Conservation (phyloP, 257 asterid species). For the Gentiana macrophylla region DNA sequence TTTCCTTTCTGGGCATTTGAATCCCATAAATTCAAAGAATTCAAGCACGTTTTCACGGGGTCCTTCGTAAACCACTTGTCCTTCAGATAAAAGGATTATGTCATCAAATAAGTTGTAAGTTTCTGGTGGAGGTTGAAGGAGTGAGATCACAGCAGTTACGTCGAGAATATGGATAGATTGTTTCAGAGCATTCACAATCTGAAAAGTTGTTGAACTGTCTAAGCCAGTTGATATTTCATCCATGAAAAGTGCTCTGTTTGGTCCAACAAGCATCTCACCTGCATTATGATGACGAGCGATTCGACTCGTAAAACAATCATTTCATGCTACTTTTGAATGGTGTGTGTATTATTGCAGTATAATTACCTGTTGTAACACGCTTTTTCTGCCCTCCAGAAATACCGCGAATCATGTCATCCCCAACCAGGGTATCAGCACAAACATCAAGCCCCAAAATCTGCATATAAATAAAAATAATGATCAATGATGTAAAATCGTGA, state of each 20-base stretch:
- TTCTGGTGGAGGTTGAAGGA: slow-evolving; percentile 88
- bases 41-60: slow-evolving; percentile 56
- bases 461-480: neutral
- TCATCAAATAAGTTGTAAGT: slow-evolving; percentile 79
- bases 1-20: slow-evolving; percentile 72
- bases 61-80: slow-evolving; percentile 75
- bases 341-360: too few species aligned
- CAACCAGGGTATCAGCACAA: slow-evolving; percentile 81
- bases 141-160: slow-evolving; percentile 63
- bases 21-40: slow-evolving; percentile 63
- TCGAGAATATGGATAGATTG: slow-evolving; percentile 62
- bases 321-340: too few species aligned
- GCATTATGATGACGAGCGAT: slow-evolving; percentile 2
- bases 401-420: slow-evolving; percentile 83
- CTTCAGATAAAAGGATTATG: slow-evolving; percentile 72
- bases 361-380: slow-evolving; percentile 71
- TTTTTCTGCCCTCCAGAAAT: slow-evolving; percentile 85
- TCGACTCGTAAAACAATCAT: too few species aligned
- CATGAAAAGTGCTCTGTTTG: slow-evolving; percentile 71
- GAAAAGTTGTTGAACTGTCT: slow-evolving; percentile 85
- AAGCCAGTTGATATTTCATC: slow-evolving; percentile 93
- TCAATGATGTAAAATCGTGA: neutral
- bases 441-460: slow-evolving; percentile 84
- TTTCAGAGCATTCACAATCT: slow-evolving; percentile 58
- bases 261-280: slow-evolving; percentile 92